These are phyloP conservation scores for Hippophae tibetana DNA, from an alignment of 306 rosid species.

Conservation along the genomic window DNA sequence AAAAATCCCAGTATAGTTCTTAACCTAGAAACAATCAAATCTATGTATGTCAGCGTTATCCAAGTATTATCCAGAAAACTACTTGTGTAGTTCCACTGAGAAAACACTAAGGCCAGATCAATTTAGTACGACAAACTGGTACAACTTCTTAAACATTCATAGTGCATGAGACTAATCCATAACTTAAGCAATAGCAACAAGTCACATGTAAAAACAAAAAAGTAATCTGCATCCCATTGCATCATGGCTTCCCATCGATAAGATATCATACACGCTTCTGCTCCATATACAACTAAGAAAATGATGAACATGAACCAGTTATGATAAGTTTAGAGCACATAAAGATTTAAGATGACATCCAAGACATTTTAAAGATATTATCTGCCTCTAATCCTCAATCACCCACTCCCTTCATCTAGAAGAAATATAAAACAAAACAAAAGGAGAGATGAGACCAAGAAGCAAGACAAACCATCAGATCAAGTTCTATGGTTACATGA, in stretches of 20 bases:
- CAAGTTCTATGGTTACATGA: conserved; percentile 2
- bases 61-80: conserved; percentile 9
- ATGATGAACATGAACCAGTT: no score
- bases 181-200: neutral
- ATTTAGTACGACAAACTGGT: conserved; percentile 11
- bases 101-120: conserved; percentile 4
- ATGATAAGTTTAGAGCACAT: no score
- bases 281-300: no score
- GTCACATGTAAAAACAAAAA: neutral
- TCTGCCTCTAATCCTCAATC: no score
- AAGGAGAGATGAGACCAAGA: conserved; percentile 2
- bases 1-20: conserved; percentile 5
- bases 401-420: no score
- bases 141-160: conserved; percentile 16
- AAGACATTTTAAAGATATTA: no score
- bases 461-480: conserved; percentile 7
- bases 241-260: no score
- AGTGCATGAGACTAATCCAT: conserved; percentile 12
- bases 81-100: conserved; percentile 9
- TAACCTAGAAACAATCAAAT: neutral
- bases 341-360: no score
- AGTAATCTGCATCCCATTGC: neutral
- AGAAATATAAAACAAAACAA: neutral
- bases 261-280: no score
- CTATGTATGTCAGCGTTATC: neutral